Evolutionary conservation across 1,284 basidiomycete species (phyloP).

Genomic region (Leccinum laetum): DNA sequence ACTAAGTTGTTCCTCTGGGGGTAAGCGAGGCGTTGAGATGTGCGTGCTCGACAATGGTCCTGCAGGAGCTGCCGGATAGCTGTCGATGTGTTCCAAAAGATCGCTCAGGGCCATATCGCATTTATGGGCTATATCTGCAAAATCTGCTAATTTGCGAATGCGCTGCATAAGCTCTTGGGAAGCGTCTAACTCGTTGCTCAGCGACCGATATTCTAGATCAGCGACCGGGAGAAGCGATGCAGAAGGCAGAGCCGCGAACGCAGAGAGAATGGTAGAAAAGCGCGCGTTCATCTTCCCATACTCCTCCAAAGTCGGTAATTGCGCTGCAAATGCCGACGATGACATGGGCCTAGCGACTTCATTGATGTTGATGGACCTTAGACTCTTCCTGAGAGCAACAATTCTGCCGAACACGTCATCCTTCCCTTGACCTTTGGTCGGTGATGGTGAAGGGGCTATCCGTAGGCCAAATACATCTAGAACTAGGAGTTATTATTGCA

Average conservation of each 20-base stretch:
- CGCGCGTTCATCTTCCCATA: constrained; percentile 43
- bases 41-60: constrained; percentile 53
- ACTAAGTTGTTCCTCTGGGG: constrained; percentile 66
- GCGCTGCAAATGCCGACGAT: constrained; percentile 36
- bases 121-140: constrained; percentile 46
- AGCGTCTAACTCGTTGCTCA: constrained; percentile 56
- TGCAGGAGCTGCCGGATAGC: constrained; percentile 59
- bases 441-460: constrained; percentile 34
- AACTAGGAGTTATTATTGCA: constrained; percentile 2
- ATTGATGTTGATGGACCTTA: constrained; percentile 61
- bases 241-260: constrained; percentile 48
- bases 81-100: constrained; percentile 79
- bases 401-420: constrained; percentile 42
- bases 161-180: constrained; percentile 50
- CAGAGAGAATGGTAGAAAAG: constrained; percentile 47
- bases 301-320: constrained; percentile 53
- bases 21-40: constrained; percentile 36
- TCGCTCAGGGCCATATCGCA: constrained; percentile 81
- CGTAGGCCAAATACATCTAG: constrained; percentile 60
- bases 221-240: constrained; percentile 41
- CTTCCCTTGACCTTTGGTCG: constrained; percentile 35
- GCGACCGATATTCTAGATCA: constrained; percentile 57
- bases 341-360: constrained; percentile 46
- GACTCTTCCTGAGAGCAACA: constrained; percentile 50
- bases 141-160: constrained; percentile 51